phyloP scores from a whole-genome alignment of 2,329 filamentous ascomycete genomes.

The Chaetomium sp. region DNA sequence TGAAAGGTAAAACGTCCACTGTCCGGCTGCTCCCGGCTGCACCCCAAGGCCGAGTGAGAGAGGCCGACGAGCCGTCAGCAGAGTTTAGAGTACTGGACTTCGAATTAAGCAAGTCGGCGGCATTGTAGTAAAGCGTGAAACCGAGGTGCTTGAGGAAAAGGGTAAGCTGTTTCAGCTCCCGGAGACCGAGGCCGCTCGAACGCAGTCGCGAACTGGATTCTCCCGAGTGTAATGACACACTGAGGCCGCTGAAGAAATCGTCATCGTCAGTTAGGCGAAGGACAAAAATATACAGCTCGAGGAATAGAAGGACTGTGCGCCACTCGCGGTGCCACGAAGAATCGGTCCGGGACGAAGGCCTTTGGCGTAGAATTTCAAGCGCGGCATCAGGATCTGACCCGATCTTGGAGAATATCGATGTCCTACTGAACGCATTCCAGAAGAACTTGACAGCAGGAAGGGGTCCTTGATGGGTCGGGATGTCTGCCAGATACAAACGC shows the following conservation, averaged over 20 bases:
- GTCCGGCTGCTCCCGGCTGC: conserved; percentile 7
- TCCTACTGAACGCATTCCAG: conserved; percentile 65
- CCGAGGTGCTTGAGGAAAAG: conserved; percentile 87
- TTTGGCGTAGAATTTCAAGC: conserved; percentile 37
- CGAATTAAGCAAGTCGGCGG: conserved; percentile 58
- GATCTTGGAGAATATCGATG: conserved; percentile 45
- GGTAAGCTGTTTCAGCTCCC: conserved; percentile 73
- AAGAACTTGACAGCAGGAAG: conserved; percentile 79
- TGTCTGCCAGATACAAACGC: conserved; percentile 82
- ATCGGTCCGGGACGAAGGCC: conserved; percentile 28
- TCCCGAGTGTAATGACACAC: conserved; percentile 43
- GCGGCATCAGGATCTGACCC: conserved; percentile 38
- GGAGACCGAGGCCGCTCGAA: conserved; percentile 68
- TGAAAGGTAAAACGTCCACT: conserved; percentile 38
- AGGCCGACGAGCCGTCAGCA: conserved; percentile 10
- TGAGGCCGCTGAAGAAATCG: conserved; percentile 75
- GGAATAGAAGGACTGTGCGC: conserved; percentile 84
- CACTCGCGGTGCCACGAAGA: conserved; percentile 67
- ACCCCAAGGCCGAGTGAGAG: conserved; percentile 7
- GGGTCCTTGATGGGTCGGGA: conserved; percentile 47
- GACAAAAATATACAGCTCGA: conserved; percentile 93
- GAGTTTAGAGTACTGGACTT: background rate
- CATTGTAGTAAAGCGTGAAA: conserved; percentile 85
- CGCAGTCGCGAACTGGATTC: conserved; percentile 53
- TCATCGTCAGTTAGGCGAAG: conserved; percentile 94